Evolutionary conservation across 2,329 filamentous ascomycete genomes (phyloP).

Genomic region (Fusarium sambucinum): DNA sequence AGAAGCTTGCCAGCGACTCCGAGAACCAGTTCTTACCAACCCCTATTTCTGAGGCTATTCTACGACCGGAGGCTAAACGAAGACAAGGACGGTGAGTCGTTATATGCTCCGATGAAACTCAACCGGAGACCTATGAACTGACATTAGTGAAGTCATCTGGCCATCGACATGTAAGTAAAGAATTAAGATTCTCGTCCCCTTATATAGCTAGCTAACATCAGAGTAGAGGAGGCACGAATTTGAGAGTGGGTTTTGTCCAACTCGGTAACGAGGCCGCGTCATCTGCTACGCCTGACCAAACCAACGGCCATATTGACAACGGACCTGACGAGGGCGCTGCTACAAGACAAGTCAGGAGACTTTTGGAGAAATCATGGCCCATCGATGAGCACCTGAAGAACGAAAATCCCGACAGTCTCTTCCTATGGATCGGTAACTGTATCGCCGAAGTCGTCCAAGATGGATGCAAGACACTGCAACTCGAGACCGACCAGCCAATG

Average conservation of each 20-base stretch:
- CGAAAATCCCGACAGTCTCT: conserved; percentile 79
- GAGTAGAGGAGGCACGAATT: conserved; percentile 76
- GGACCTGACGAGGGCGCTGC: conserved; percentile 34
- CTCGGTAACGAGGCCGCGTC: conserved; percentile 58
- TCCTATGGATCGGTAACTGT: conserved; percentile 83
- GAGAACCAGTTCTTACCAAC: conserved; percentile 69
- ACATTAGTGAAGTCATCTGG: conserved; percentile 63
- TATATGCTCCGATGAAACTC: not conserved
- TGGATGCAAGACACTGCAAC: conserved; percentile 59
- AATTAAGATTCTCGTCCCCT: not conserved
- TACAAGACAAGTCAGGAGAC: conserved; percentile 62
- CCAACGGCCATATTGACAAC: conserved; percentile 22
- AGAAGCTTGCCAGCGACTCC: conserved; percentile 64
- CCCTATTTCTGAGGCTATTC: conserved; percentile 70
- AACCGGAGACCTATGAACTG: conserved; percentile 8
- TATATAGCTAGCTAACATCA: conserved; percentile 28
- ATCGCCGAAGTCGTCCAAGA: conserved; percentile 79
- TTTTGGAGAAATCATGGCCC: conserved; percentile 78
- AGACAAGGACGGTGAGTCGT: conserved; percentile 64
- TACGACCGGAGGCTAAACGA: conserved; percentile 60
- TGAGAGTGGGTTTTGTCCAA: conserved; percentile 76
- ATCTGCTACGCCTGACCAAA: conserved; percentile 11
- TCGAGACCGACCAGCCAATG: conserved; percentile 61
- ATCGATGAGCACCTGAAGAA: conserved; percentile 79
- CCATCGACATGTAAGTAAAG: conserved; percentile 72